Conservation (phyloP, 768 basidiomycete species). For the Glaciozyma martinii region DNA sequence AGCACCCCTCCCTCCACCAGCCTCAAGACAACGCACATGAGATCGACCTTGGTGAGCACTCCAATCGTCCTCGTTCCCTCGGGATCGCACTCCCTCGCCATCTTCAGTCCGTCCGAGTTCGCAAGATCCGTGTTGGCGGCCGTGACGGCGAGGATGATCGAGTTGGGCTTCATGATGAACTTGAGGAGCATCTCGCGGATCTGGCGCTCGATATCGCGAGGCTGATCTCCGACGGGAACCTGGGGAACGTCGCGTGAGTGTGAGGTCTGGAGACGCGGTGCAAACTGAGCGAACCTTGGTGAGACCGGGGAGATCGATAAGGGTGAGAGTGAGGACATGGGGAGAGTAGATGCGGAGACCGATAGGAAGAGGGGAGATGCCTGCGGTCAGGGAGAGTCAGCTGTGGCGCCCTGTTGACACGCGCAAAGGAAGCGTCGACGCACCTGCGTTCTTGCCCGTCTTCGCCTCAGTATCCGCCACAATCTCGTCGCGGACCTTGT, state of each 20-base stretch:
- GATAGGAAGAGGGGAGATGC: constrained; percentile 94
- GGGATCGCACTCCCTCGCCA: constrained; percentile 94
- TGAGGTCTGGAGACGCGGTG: neutral
- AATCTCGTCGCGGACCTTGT: constrained; percentile 92
- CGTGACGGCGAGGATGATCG: constrained; percentile 93
- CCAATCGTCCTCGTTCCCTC: constrained; percentile 95
- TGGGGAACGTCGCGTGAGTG: neutral
- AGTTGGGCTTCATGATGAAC: constrained; percentile 88
- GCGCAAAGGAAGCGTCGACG: constrained; percentile 14
- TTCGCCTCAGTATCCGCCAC: constrained; percentile 94
- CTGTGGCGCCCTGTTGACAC: neutral
- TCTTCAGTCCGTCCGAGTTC: constrained; percentile 92
- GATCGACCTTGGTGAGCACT: constrained; percentile 94
- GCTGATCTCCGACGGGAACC: constrained; percentile 52
- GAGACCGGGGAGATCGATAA: constrained; percentile 93
- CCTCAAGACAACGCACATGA: constrained; percentile 64
- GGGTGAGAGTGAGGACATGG: constrained; percentile 89
- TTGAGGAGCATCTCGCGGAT: constrained; percentile 93
- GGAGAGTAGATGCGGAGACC: constrained; percentile 96
- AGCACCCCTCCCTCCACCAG: neutral
- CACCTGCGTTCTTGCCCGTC: constrained; percentile 86
- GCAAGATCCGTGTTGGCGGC: constrained; percentile 94
- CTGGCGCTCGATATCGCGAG: constrained; percentile 93
- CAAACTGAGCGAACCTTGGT: constrained; percentile 42
- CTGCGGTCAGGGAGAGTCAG: constrained; percentile 39